Conservation (phyloP, 2,329 filamentous ascomycete genomes). For the Colletotrichum siamense region DNA sequence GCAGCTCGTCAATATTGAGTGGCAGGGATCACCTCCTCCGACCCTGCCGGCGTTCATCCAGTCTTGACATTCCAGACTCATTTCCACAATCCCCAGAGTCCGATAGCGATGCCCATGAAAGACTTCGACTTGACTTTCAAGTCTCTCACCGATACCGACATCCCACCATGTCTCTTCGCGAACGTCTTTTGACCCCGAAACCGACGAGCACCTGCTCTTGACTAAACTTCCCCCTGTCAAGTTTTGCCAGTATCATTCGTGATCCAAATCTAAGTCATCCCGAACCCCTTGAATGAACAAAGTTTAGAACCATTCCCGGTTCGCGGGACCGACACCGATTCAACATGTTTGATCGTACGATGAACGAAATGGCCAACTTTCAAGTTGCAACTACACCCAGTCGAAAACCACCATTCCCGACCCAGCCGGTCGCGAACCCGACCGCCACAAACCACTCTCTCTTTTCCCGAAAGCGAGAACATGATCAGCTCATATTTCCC, state of each 20-base stretch:
- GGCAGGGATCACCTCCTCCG: neutral
- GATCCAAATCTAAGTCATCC: accelerated
- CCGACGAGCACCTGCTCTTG: accelerated
- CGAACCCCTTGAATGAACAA: accelerated
- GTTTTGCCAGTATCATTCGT: neutral
- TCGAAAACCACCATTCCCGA: accelerated
- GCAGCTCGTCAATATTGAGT: accelerated
- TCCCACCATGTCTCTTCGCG: neutral
- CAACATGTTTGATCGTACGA: neutral
- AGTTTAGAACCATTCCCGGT: accelerated
- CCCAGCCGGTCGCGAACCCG: neutral
- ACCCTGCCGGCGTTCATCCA: neutral
- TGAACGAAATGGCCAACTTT: accelerated
- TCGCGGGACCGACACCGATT: neutral
- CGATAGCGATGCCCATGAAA: neutral
- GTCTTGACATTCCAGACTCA: neutral
- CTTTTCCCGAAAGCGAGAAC: neutral
- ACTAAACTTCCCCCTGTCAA: neutral
- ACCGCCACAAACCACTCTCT: neutral
- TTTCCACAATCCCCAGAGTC: accelerated
- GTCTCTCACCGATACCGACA: neutral
- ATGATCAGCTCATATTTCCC: accelerated
- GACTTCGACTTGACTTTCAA: accelerated
- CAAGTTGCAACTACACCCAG: neutral
- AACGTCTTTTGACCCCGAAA: accelerated